phyloP scores from a whole-genome alignment of 2,329 filamentous ascomycete species.

The Berkeleyomyces basicola region DNA sequence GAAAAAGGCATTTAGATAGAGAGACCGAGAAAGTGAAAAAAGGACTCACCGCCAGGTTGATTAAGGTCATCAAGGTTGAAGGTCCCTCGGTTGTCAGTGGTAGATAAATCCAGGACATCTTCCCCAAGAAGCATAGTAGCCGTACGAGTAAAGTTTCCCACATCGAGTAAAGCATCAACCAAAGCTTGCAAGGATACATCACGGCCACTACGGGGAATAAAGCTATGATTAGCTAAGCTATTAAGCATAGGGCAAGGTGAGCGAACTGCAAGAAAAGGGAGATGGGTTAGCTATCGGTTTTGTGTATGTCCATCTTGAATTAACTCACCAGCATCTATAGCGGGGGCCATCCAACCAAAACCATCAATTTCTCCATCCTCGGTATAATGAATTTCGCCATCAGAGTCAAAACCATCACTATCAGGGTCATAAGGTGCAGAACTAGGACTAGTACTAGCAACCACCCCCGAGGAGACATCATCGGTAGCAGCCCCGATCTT shows the following conservation, averaged over 20 bases:
- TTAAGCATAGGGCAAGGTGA: constrained; percentile 17
- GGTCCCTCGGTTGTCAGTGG: constrained; percentile 18
- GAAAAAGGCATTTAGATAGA: background rate
- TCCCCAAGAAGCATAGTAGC: constrained; percentile 15
- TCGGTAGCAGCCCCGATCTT: too few species aligned
- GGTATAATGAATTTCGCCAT: too few species aligned
- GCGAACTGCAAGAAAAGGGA: constrained; percentile 9
- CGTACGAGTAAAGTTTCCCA: constrained; percentile 14
- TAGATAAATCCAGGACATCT: constrained; percentile 16
- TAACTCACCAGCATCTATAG: constrained; percentile 5
- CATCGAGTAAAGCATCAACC: constrained; percentile 2
- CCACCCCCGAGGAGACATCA: too few species aligned
- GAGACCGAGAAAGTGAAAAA: background rate
- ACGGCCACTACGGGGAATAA: constrained; percentile 15
- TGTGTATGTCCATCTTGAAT: too few species aligned
- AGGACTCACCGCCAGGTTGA: constrained; percentile 15
- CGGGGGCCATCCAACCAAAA: too few species aligned
- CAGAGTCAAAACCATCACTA: too few species aligned
- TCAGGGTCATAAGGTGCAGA: too few species aligned
- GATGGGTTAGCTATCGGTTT: background rate
- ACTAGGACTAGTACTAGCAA: too few species aligned
- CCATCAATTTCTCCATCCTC: too few species aligned
- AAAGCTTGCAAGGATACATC: constrained; percentile 11
- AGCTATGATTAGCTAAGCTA: constrained; percentile 17
- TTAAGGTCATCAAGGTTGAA: constrained; percentile 20